Base-by-base conservation (phyloP, 2,329 filamentous ascomycete species). In the Teratosphaeria epicoccoides region DNA sequence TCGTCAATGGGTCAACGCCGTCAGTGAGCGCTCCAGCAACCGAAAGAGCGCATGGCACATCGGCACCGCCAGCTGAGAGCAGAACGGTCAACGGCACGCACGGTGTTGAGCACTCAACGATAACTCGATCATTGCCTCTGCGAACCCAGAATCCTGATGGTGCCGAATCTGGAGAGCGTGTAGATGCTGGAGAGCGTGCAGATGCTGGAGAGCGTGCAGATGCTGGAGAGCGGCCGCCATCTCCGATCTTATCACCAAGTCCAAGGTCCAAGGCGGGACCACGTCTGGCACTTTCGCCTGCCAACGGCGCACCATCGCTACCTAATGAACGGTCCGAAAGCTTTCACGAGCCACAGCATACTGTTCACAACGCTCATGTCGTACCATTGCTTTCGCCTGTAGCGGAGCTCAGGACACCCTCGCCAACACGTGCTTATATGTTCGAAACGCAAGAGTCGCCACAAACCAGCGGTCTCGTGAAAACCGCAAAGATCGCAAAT, bases 361-460 rank as follows among this genome's bases (percentile, higher is more conserved):
- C 56, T 23, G 33, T 40, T 7, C 33, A 40, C n/a, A 40, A 40
- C 10, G 33, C 33, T 14, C 33, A 40, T 17, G 49, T 57, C 6
- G 61, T 57, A 28, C 72, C 73, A 4, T 56, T 76, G 22, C 73
- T 90, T 2, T 89, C 86, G 0, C 86, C 86, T 0, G 85, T 89
- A 0, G 85, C 84, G 50, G 86, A 89, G 69, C 78, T 79, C 5
- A 76, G 78, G n/a, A 85, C 83, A 0, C 83, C 85, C 2, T 87
- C 85, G 1, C 84, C 85, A 1, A 84, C 76, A 2, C 72, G 77
- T 11, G 71, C 72, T 51, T 75, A 83, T 50, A 81, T 76, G 46
- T 70, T 75, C 47, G 80, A 82, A 3, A 52, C 52, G n/a, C 54
- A 58, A 17, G 54, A 57, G 20, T 61, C 58, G 10, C 55, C 58